These are phyloP conservation scores for Trichoderma koningiopsis DNA, from an alignment of 2,329 filamentous ascomycete genomes.

Conservation along the genomic window DNA sequence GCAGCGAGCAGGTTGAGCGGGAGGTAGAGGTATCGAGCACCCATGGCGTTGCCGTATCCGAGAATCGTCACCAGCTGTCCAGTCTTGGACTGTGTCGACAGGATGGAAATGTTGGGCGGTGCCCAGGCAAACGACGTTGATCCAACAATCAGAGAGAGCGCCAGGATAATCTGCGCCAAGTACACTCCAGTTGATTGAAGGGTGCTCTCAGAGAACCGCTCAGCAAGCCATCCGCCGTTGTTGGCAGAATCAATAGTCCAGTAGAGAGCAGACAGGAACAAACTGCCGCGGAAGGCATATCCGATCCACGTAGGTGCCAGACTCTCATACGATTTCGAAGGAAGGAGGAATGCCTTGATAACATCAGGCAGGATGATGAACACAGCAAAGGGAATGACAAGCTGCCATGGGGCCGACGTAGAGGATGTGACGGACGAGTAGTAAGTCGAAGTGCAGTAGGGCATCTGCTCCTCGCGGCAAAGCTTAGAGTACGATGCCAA, in stretches of 20 bases:
- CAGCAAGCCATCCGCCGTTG: conserved; percentile 76
- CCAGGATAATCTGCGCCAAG: conserved; percentile 78
- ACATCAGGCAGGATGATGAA: conserved; percentile 72
- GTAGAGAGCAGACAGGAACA: conserved; percentile 76
- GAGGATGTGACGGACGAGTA: conserved; percentile 91
- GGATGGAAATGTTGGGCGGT: conserved; percentile 78
- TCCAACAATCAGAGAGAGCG: conserved; percentile 78
- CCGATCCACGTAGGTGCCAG: conserved; percentile 84
- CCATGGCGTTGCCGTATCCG: conserved; percentile 91
- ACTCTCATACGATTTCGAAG: conserved; percentile 86
- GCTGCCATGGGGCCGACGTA: conserved; percentile 88
- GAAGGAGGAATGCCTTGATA: conserved; percentile 75
- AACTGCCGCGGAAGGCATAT: conserved; percentile 72
- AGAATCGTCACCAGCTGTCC: conserved; percentile 71
- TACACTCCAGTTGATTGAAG: conserved; percentile 76
- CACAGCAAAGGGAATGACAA: conserved; percentile 75
- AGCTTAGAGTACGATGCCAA: conserved; percentile 85
- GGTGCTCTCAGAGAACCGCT: conserved; percentile 53
- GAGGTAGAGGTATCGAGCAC: conserved; percentile 84
- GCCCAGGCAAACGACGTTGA: conserved; percentile 84
- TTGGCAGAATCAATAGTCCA: conserved; percentile 91
- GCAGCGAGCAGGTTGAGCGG: conserved; percentile 76
- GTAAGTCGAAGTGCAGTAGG: conserved; percentile 91
- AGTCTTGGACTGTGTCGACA: conserved; percentile 49
- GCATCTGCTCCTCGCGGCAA: conserved; percentile 98